Evolutionary conservation across 179 eudicot species (phyloP), one percentile per base, ranked within the genome.

Genomic region (Dionaea muscipula): DNA sequence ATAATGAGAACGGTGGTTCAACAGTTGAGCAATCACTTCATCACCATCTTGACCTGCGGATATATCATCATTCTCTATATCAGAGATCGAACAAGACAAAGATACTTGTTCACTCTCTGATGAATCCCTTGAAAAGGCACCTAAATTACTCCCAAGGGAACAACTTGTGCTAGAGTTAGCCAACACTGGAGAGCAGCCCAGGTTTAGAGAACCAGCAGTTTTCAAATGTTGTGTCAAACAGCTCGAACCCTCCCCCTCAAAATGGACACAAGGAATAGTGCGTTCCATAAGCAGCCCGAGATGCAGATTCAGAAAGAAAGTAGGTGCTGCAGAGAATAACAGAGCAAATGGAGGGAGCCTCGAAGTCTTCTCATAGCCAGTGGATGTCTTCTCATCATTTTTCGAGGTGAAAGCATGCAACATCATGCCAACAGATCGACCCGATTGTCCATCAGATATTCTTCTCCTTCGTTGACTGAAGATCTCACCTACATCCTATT

Each of bases 281-380:
- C 62, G 77, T 61, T 84, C 80, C 88, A 87, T 78, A 47, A 87
- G 78, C 63, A 81, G 63, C 75, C 76, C 75, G 60, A 91, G 80
- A 74, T 87, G 96, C 55, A 87, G 74, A 60, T 69, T 73, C 35
- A 77, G 65, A 59, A 86, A 81, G 69, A 79, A 76, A 38, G 72
- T 62, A 50, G 91, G 95, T 7, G 93, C 84, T 52, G 95, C 78
- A 67, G 72, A 46, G 66, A 80, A 86, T 17, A 86, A 72, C 44
- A 81, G 74, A 62, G 86, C 77, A 76, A 76, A 72, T 20, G 82
- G 67, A 56, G 79, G 81, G 57, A 77, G 68, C 20, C 48, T 68
- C 39, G 68, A 77, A 31, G 37, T 69, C 68, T 60, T 75, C 10
- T 11, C 35, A 31, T 11, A 11, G 35, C 10, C 10, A 11, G 35